Conservation (phyloP, 306 rosid genomes). For the Sechiopsis laciniata region DNA sequence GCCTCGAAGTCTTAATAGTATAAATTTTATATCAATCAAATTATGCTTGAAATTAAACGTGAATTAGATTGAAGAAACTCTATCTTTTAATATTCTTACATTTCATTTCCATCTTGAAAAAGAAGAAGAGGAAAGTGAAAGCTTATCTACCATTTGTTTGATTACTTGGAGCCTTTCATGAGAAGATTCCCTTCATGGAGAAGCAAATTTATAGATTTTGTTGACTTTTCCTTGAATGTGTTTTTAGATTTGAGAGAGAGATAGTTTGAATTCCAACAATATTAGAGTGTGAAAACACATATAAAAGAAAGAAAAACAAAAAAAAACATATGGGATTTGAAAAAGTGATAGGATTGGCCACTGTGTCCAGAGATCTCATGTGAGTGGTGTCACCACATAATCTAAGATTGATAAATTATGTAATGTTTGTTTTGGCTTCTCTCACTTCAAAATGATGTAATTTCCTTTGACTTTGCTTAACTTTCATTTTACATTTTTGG, state of each 20-base stretch:
- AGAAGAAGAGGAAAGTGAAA: background rate
- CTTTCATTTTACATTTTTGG: too few relatives aligned
- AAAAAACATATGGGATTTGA: background rate
- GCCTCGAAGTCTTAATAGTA: too few relatives aligned
- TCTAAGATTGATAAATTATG: too few relatives aligned
- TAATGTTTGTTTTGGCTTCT: too few relatives aligned
- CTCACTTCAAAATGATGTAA: too few relatives aligned
- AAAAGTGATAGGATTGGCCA: background rate
- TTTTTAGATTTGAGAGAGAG: background rate
- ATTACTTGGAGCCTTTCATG: slow-evolving; percentile 5
- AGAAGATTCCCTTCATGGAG: background rate
- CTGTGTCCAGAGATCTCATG: background rate
- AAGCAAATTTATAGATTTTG: background rate
- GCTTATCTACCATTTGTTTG: background rate
- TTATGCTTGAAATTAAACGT: too few relatives aligned
- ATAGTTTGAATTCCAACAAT: background rate
- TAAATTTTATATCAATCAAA: too few relatives aligned
- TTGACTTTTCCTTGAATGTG: slow-evolving; percentile 8
- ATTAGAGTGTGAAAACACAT: background rate
- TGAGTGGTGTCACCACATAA: background rate
- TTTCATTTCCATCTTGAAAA: background rate
- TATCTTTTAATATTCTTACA: background rate
- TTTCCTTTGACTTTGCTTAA: too few relatives aligned
- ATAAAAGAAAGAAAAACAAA: background rate
- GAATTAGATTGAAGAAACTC: too few relatives aligned